Evolutionary conservation across 2,329 filamentous ascomycete species (phyloP).

Genomic region (Phialophora chinensis): DNA sequence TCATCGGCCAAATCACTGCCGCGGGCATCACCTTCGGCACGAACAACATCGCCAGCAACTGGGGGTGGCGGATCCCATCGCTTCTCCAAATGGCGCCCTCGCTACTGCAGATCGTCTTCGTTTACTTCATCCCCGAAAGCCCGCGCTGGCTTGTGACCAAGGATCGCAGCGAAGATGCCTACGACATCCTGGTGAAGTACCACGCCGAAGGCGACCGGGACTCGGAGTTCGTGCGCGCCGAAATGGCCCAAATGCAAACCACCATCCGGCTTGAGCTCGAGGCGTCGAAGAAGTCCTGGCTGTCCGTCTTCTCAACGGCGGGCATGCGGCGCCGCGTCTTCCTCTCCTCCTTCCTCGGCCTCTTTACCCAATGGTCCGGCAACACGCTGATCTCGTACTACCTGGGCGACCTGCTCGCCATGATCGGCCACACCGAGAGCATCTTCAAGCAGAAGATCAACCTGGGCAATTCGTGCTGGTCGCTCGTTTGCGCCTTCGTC

Average conservation of each 20-base stretch:
- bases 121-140: slow-evolving; percentile 41
- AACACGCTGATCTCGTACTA: slow-evolving; percentile 49
- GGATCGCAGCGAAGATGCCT: slow-evolving; percentile 41
- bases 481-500: slow-evolving; percentile 47
- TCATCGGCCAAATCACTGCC: slow-evolving; percentile 54
- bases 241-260: slow-evolving; percentile 65
- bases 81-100: slow-evolving; percentile 50
- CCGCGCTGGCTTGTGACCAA: slow-evolving; percentile 39
- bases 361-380: slow-evolving; percentile 50
- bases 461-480: slow-evolving; percentile 49
- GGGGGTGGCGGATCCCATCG: slow-evolving; percentile 56
- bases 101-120: slow-evolving; percentile 41
- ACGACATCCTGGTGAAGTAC: slow-evolving; percentile 48
- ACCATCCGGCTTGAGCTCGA: slow-evolving; percentile 64
- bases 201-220: slow-evolving; percentile 60
- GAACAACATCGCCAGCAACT: slow-evolving; percentile 46
- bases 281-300: slow-evolving; percentile 48
- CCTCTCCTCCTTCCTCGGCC: slow-evolving; percentile 42
- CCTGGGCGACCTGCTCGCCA: slow-evolving; percentile 43
- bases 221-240: slow-evolving; percentile 62
- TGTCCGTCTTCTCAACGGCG: slow-evolving; percentile 41
- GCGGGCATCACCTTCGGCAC: slow-evolving; percentile 53
- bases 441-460: slow-evolving; percentile 51
- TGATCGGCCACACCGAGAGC: slow-evolving; percentile 48
- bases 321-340: slow-evolving; percentile 45